Base-by-base conservation (phyloP, 2,329 filamentous ascomycete genomes). In the Sclerotinia nivalis region DNA sequence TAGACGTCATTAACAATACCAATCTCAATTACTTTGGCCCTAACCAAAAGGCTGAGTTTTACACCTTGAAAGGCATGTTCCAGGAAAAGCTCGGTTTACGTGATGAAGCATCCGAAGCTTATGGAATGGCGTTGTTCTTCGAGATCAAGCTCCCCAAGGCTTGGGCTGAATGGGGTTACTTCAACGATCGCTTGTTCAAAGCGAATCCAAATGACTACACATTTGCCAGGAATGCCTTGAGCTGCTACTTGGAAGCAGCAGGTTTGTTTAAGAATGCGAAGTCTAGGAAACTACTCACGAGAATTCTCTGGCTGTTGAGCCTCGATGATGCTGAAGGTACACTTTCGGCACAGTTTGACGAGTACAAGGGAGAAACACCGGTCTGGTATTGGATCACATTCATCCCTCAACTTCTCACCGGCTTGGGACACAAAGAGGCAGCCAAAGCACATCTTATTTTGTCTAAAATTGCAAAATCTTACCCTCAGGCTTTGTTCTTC, bases 371-470 rank as follows among this genome's bases (percentile, higher is more conserved):
- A 66, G 96, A 99, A 75, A 97, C 93, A 2, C 93, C 94, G 0
- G 93, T 97, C 18, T 99, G 96, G 96, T 99, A 98, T 82, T 99
- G 96, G 96, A 97, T 98, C 75, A 98, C 95, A 0, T 99, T 97
- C 79, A 98, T 99, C 73, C 96, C 96, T 25, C 96, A 99, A 80
- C 86, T 99, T 55, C 87, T 99, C 45, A 95, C 93, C 56, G 96
- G 95, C 66, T 85, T 99, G 65, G 93, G 92, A 2, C 91, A 97
- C 77, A 94, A 95, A 75, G 96, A 99, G 80, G 95, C 93, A 18
- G 89, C 89, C 6, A 91, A 96, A 61, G 92, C 95, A 58, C 91
- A 96, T 78, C 88, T 88, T 65, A 93, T 99, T 64, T 86, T 99
- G 25, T 87, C 93, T 34, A 97, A 96, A 83, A 93, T 99, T 77